Percentiles rank a stretch among this genome's conserved stretches.
Evolutionary conservation across 768 basidiomycete genomes (phyloP).

Genomic region (Gyrodon lividus): DNA sequence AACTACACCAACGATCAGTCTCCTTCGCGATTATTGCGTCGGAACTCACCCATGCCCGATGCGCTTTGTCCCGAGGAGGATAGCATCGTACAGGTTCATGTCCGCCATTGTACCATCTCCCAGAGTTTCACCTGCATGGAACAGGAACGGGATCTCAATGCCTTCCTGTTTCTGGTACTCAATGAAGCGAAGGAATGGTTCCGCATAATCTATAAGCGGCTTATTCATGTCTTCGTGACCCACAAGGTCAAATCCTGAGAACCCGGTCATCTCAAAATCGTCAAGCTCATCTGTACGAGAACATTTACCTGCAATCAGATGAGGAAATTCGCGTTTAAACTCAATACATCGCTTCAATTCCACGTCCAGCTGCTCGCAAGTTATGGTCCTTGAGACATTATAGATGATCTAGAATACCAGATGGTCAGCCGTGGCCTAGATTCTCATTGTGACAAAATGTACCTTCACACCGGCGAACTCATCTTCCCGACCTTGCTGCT

Average conservation of each 20-base stretch:
- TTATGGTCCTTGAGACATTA: constrained; percentile 35
- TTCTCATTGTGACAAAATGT: neutral
- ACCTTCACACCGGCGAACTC: constrained; percentile 45
- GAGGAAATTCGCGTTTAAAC: constrained; percentile 46
- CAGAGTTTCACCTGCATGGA: constrained; percentile 50
- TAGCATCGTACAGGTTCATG: constrained; percentile 47
- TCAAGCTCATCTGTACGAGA: neutral
- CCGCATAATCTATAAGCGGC: constrained; percentile 40
- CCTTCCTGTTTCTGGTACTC: constrained; percentile 27
- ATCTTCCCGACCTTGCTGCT: constrained; percentile 38
- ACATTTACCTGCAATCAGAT: constrained; percentile 41
- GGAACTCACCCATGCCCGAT: constrained; percentile 47
- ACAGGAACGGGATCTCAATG: constrained; percentile 42
- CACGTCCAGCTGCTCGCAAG: constrained; percentile 39
- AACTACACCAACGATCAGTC: constrained; percentile 23
- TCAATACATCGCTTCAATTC: constrained; percentile 43
- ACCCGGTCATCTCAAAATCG: neutral
- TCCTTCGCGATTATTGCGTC: neutral
- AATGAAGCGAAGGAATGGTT: constrained; percentile 38
- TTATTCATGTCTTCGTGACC: constrained; percentile 43
- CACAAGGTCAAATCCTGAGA: constrained; percentile 48
- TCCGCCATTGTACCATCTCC: constrained; percentile 46
- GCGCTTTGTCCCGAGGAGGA: constrained; percentile 48
- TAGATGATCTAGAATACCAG: constrained; percentile 39
- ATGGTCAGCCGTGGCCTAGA: neutral